Evolutionary conservation across 2,329 filamentous ascomycete genomes (phyloP).

Genomic region (Aspergillus ochraceoroseus): DNA sequence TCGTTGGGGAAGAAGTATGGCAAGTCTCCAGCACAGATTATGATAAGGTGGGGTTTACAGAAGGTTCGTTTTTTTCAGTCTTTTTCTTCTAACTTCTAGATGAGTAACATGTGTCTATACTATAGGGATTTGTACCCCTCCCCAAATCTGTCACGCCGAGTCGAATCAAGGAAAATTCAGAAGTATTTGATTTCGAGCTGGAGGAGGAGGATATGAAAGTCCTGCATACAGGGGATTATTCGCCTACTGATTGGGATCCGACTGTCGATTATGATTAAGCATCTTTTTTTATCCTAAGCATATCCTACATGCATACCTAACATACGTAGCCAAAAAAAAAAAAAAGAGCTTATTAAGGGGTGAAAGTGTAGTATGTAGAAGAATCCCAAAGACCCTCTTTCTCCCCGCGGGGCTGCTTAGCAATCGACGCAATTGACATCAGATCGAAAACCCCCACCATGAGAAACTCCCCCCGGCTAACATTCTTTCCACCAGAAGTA

Average conservation of each 20-base stretch:
- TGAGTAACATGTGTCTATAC: too few relatives aligned
- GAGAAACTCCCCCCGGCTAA: background rate
- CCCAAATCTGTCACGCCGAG: slow-evolving; percentile 57
- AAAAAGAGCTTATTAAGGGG: too few relatives aligned
- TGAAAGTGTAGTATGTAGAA: too few relatives aligned
- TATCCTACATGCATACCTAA: background rate
- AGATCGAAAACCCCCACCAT: slow-evolving; percentile 3
- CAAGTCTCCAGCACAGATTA: slow-evolving; percentile 66
- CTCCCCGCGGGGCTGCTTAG: slow-evolving; percentile 30
- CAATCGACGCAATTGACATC: slow-evolving; percentile 18
- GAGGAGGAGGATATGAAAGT: slow-evolving; percentile 53
- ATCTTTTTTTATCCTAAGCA: too few relatives aligned
- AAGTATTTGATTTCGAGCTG: slow-evolving; percentile 59
- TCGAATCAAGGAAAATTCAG: slow-evolving; percentile 57
- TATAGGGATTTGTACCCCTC: slow-evolving; percentile 57
- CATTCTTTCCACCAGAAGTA: background rate
- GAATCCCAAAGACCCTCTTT: too few relatives aligned
- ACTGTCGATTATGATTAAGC: slow-evolving; percentile 31
- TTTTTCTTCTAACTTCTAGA: background rate
- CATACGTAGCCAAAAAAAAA: too few relatives aligned
- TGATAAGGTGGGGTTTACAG: slow-evolving; percentile 75
- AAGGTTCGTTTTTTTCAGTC: slow-evolving; percentile 55
- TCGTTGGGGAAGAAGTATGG: slow-evolving; percentile 62
- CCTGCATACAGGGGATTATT: slow-evolving; percentile 54
- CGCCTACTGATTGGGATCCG: slow-evolving; percentile 58